Evolutionary conservation across 2,329 filamentous ascomycete species (phyloP).

Genomic region (Xylariaceae sp.): DNA sequence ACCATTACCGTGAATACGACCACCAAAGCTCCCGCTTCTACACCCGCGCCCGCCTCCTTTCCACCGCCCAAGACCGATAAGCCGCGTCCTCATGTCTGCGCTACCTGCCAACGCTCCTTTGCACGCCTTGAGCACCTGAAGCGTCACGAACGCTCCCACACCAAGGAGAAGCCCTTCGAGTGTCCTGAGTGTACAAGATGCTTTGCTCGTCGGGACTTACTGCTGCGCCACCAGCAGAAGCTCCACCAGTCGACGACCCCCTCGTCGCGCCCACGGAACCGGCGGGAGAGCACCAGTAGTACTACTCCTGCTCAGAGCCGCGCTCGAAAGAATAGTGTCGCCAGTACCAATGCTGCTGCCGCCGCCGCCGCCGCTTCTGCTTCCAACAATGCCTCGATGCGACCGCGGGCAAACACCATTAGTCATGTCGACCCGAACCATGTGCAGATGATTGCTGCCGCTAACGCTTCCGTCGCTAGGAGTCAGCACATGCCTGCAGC

Average conservation of each 20-base stretch:
- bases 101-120: constrained; percentile 89
- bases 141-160: constrained; percentile 79
- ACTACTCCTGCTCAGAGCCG: constrained; percentile 71
- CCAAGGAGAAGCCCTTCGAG: constrained; percentile 94
- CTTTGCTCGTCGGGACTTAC: constrained; percentile 90
- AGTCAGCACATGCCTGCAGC: constrained; percentile 53
- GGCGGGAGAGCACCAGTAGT: constrained; percentile 86
- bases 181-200: constrained; percentile 94
- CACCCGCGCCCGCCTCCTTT: constrained; percentile 50
- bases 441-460: constrained; percentile 73
- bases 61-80: constrained; percentile 96
- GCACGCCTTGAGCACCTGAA: constrained; percentile 95
- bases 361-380: constrained; percentile 57
- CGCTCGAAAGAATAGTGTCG: constrained; percentile 92
- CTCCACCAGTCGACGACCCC: constrained; percentile 92
- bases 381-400: constrained; percentile 67
- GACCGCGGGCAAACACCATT: constrained; percentile 94
- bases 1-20: constrained; percentile 50
- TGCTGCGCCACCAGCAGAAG: constrained; percentile 97
- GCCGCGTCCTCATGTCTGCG: constrained; percentile 92
- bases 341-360: constrained; percentile 57
- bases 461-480: constrained; percentile 59
- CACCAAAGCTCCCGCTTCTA: constrained; percentile 34
- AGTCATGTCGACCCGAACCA: constrained; percentile 84
- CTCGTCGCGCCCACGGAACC: constrained; percentile 83